Evolutionary conservation across 129 eudicot genomes (phyloP).

Genomic region (Erigeron canadensis): DNA sequence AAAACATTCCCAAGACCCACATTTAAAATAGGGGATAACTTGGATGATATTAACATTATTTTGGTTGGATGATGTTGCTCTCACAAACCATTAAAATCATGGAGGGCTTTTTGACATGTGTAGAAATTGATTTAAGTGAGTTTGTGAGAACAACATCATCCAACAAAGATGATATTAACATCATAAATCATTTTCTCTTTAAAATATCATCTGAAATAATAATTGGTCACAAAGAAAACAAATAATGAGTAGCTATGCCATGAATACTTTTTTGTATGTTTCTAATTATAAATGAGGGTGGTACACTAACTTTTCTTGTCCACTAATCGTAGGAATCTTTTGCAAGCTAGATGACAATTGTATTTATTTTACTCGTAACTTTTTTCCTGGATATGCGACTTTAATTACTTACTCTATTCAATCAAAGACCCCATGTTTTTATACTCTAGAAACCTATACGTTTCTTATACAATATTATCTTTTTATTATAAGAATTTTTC

Average conservation of each 20-base stretch:
- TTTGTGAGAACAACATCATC: no score
- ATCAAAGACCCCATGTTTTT: not conserved
- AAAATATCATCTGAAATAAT: not conserved
- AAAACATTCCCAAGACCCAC: not conserved
- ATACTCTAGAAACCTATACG: no score
- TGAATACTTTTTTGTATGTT: not conserved
- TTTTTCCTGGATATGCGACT: not conserved
- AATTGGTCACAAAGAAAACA: not conserved
- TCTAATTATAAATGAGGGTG: not conserved
- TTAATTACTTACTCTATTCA: not conserved
- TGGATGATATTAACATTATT: no score
- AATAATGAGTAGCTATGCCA: not conserved
- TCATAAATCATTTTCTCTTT: no score
- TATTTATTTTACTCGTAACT: not conserved
- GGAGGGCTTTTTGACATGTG: no score
- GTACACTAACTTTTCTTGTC: not conserved
- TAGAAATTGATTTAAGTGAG: no score
- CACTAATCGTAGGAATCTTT: conserved; percentile 1
- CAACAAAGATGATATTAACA: no score
- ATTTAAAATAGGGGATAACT: not conserved
- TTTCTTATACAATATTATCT: no score
- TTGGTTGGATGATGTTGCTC: no score
- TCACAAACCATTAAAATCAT: no score
- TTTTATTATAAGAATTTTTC: no score
- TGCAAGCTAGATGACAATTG: not conserved